These are phyloP conservation scores for Cordyceps tenuipes DNA, from an alignment of 2,329 filamentous ascomycete species.

Conservation along the genomic window DNA sequence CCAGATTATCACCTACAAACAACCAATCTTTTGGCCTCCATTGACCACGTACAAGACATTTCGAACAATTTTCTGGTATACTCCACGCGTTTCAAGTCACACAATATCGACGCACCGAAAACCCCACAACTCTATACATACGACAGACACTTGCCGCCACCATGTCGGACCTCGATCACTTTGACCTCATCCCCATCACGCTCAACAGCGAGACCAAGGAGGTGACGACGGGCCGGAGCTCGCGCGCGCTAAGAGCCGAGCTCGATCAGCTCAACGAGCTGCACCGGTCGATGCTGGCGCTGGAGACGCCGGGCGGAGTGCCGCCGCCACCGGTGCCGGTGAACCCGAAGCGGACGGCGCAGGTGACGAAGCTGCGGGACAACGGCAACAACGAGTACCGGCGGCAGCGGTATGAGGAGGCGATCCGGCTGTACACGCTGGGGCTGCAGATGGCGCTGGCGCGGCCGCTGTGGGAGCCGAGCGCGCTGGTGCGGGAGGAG, in stretches of 20 bases:
- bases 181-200: conserved; percentile 71
- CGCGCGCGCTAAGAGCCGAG: conserved; percentile 50
- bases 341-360: conserved; percentile 82
- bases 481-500: conserved; percentile 77
- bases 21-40: background rate
- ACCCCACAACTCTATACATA: background rate
- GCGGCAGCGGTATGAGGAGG: conserved; percentile 66
- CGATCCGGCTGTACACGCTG: conserved; percentile 73
- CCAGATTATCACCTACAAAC: no score
- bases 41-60: background rate
- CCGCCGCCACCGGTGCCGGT: conserved; percentile 85
- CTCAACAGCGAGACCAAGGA: conserved; percentile 77
- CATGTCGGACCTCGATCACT: conserved; percentile 60
- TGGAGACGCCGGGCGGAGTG: conserved; percentile 53
- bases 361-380: conserved; percentile 87
- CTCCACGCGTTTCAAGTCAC: background rate
- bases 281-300: conserved; percentile 19
- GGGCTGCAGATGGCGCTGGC: conserved; percentile 81
- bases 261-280: conserved; percentile 33
- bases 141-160: conserved; percentile 11
- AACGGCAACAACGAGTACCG: conserved; percentile 75
- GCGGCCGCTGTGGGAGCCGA: conserved; percentile 82
- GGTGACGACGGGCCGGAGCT: conserved; percentile 43
- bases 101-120: background rate
- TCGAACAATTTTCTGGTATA: background rate